Evolutionary conservation across 352 stramenopile species (phyloP).

Genomic region (Phytophthora macrochlamydospora): DNA sequence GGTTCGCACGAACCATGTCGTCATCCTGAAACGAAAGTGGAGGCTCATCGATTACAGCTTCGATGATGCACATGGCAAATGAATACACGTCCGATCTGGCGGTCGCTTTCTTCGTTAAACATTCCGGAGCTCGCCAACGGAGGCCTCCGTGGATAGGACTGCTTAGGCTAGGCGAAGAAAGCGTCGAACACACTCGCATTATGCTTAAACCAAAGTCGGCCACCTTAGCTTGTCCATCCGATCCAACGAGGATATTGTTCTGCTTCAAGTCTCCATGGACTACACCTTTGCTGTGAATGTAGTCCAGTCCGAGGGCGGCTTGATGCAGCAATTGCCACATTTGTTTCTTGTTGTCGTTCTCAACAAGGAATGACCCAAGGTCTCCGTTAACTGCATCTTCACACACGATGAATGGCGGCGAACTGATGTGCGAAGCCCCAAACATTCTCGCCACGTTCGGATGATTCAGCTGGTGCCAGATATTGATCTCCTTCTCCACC

Average conservation of each 20-base stretch:
- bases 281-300: slow-evolving; percentile 44
- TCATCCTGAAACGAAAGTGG: slow-evolving; percentile 22
- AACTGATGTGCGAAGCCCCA: slow-evolving; percentile 31
- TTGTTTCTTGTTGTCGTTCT: slow-evolving; percentile 1
- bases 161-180: neutral
- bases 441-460: slow-evolving; percentile 35
- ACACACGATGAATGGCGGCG: slow-evolving; percentile 27
- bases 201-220: slow-evolving; percentile 13
- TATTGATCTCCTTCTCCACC: slow-evolving; percentile 24
- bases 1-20: slow-evolving; percentile 10
- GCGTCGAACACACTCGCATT: neutral
- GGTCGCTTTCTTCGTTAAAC: slow-evolving; percentile 19
- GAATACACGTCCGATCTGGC: slow-evolving; percentile 39
- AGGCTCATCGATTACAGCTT: slow-evolving; percentile 24
- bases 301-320: slow-evolving; percentile 47
- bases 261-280: slow-evolving; percentile 85
- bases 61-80: slow-evolving; percentile 38
- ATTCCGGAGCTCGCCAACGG: slow-evolving; percentile 38
- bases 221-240: slow-evolving; percentile 24
- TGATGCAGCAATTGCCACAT: slow-evolving; percentile 36
- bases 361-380: slow-evolving; percentile 15
- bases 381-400: slow-evolving; percentile 29
- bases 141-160: neutral
- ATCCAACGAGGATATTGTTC: slow-evolving; percentile 24
- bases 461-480: slow-evolving; percentile 29